Evolutionary conservation across 2,329 filamentous ascomycete species (phyloP), one percentile per base, ranked within the genome.

Genomic region (Fusarium humuli): DNA sequence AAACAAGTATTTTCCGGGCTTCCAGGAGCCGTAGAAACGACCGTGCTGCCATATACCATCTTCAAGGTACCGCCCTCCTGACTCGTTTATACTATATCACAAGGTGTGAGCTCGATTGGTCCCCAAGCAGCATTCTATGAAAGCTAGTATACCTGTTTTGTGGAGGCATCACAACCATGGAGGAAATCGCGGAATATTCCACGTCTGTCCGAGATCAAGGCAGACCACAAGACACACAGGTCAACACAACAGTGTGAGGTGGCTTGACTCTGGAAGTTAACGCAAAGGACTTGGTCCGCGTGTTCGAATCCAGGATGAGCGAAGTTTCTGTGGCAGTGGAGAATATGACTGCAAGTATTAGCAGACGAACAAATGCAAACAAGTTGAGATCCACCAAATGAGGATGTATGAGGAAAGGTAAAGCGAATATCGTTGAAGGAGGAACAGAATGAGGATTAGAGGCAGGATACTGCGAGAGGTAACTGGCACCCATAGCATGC

Each of bases 1-100:
- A 69, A 92, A 88, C 80, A 93, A 84, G 78, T 95, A 95, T 73
- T 90, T 88, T 57, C 90, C 90, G 73, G 83, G 86, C 68, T 87
- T 86, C 79, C 85, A 93, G 25, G 86, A 87, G 76, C 92, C 90
- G 77, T 93, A 95, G 67, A 84, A 83, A 57, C 92, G 87, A 22
- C 88, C 91, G 80, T 94, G 90, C 77, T 92, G 90, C 74, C 78
- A 80, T 59, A 73, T 77, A 2, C 78, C 79, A 57, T 75, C 72
- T 32, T 75, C 56, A 12, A 76, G 67, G 48, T 69, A 60, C 30
- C 67, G 72, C 47, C 64, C 62, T 42, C 69, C 65, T 20, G 65
- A 47, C 45, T 70, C 71, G 9, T 65, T 54, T 46, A 65, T 32
- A 61, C 75, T 77, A 48, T 53, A 47, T 41, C 46, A 29, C 20